A percentile compares a stretch with the other conserved stretches of the same genome.
Conservation (phyloP, 345 rosid genomes). For the Melaleuca alternifolia region DNA sequence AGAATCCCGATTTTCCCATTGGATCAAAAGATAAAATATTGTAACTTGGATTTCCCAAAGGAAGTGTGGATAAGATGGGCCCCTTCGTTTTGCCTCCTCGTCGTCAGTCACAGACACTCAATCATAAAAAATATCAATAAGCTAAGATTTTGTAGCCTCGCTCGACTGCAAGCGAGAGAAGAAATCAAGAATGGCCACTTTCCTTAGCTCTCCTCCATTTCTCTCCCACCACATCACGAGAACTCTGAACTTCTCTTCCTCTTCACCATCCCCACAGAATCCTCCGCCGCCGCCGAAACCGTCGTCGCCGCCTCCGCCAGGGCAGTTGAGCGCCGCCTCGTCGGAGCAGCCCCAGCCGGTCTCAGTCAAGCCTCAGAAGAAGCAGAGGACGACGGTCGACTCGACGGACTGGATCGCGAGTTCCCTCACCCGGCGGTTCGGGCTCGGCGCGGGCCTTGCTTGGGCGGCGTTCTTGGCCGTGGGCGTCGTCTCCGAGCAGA, state of each 20-base stretch:
- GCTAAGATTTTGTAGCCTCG: neutral
- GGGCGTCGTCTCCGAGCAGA: conserved; percentile 84
- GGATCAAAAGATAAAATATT: neutral
- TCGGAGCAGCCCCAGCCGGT: conserved; percentile 16
- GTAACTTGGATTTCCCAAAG: neutral
- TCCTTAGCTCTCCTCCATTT: conserved; percentile 28
- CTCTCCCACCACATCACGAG: conserved; percentile 24
- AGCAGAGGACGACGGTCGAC: conserved; percentile 31
- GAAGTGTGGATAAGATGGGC: neutral
- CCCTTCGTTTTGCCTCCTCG: neutral
- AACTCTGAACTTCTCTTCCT: conserved; percentile 9
- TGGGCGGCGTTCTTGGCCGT: conserved; percentile 79
- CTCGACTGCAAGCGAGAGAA: neutral
- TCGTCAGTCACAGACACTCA: neutral
- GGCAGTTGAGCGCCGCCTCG: conserved; percentile 1
- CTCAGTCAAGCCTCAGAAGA: conserved; percentile 23
- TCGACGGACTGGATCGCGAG: conserved; percentile 89
- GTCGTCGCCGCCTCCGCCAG: neutral
- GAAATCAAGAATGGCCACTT: conserved; percentile 25
- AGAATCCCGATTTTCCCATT: neutral
- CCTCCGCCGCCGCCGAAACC: neutral
- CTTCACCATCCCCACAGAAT: conserved; percentile 20
- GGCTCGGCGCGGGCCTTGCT: conserved; percentile 84
- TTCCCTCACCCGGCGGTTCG: conserved; percentile 70
- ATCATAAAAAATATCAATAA: neutral